Percentiles rank a stretch among this genome's conserved stretches.
phyloP scores from a whole-genome alignment of 805 yeast species.

The Zygotorulaspora sp. region DNA sequence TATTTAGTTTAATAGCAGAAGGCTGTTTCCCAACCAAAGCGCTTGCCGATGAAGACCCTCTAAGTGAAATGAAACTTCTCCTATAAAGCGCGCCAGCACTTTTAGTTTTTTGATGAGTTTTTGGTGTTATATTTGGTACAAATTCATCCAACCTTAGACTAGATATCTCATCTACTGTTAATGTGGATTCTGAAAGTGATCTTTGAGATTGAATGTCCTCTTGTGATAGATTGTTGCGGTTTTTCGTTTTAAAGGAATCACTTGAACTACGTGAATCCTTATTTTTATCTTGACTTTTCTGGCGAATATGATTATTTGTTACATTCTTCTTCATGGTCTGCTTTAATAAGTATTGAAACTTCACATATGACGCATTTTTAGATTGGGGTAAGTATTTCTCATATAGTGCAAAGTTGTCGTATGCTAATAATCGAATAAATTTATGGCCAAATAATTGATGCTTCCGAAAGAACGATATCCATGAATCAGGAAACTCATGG shows the following conservation, averaged over 20 bases:
- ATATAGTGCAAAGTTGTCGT: conserved; percentile 49
- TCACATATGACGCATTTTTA: conserved; percentile 48
- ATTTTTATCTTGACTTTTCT: conserved; percentile 21
- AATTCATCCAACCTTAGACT: conserved; percentile 5
- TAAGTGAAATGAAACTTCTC: conserved; percentile 34
- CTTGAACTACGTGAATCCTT: conserved; percentile 28
- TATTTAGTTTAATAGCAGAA: conserved; percentile 26
- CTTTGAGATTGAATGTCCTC: conserved; percentile 17
- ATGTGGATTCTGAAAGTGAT: conserved; percentile 32
- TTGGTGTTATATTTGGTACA: conserved; percentile 8
- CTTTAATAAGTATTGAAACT: conserved; percentile 52
- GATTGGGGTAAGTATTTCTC: conserved; percentile 41
- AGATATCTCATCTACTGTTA: conserved; percentile 9
- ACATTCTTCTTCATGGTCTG: conserved; percentile 40
- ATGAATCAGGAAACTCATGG: conserved; percentile 65
- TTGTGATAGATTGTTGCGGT: conserved; percentile 8
- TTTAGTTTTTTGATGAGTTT: conserved; percentile 28
- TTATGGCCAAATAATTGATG: conserved; percentile 56
- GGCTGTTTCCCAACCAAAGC: conserved; percentile 12
- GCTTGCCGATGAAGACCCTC: conserved; percentile 23
- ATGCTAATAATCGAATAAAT: conserved; percentile 64
- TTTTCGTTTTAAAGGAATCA: conserved; percentile 24
- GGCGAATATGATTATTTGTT: conserved; percentile 25
- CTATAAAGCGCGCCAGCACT: conserved; percentile 34
- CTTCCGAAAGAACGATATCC: conserved; percentile 62